Conservation (phyloP, 2,329 filamentous ascomycete genomes). For the Penicillium sp. region DNA sequence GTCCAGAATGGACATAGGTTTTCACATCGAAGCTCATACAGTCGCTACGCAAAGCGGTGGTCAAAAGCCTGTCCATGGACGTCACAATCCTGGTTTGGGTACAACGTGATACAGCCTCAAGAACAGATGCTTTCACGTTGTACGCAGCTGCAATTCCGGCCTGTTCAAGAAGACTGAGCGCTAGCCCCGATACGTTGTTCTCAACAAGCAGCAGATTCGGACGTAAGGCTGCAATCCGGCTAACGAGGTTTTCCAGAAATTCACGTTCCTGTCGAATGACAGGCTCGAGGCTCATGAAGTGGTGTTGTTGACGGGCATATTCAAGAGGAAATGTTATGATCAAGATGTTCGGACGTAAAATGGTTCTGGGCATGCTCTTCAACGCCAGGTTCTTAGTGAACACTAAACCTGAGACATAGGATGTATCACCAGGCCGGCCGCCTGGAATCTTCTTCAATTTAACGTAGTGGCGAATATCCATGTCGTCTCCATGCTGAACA, state of each 20-base stretch:
- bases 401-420: slow-evolving; percentile 94
- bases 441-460: slow-evolving; percentile 96
- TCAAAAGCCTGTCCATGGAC: slow-evolving; percentile 88
- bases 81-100: slow-evolving; percentile 91
- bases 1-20: slow-evolving; percentile 81
- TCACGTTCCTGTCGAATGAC: slow-evolving; percentile 96
- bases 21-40: slow-evolving; percentile 92
- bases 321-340: slow-evolving; percentile 95
- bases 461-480: slow-evolving; percentile 96
- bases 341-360: slow-evolving; percentile 79
- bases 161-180: slow-evolving; percentile 81
- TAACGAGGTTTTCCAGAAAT: slow-evolving; percentile 86
- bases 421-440: slow-evolving; percentile 83
- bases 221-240: slow-evolving; percentile 79
- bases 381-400: slow-evolving; percentile 96
- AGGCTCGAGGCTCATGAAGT: slow-evolving; percentile 97
- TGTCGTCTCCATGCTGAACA: slow-evolving; percentile 85
- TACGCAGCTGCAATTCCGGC: slow-evolving; percentile 91
- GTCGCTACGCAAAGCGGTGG: slow-evolving; percentile 70
- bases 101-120: slow-evolving; percentile 90
- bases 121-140: slow-evolving; percentile 94
- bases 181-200: slow-evolving; percentile 86
- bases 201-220: slow-evolving; percentile 89
- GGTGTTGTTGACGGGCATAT: slow-evolving; percentile 86
- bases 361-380: slow-evolving; percentile 91